phyloP scores from a whole-genome alignment of 1,284 basidiomycete species.

The Pascua guehoae region DNA sequence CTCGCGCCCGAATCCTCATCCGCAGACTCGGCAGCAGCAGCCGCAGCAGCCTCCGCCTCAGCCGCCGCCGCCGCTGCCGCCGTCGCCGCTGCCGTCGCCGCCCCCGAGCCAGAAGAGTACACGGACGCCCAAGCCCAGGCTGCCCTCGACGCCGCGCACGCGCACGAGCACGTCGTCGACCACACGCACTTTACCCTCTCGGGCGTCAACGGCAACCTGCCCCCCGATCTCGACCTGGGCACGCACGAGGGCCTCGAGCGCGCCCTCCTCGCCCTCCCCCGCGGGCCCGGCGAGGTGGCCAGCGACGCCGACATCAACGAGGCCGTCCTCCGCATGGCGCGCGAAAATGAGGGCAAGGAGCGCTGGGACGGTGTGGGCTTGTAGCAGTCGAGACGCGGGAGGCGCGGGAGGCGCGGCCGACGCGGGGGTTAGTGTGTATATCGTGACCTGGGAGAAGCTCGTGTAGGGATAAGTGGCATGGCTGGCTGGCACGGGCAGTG shows the following conservation, averaged over 20 bases:
- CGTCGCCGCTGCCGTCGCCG: background rate
- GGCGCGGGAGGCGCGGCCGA: no score
- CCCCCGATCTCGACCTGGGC: constrained; percentile 5
- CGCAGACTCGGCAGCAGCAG: background rate
- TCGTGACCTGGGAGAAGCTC: no score
- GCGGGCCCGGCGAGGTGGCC: constrained; percentile 5
- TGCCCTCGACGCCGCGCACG: background rate
- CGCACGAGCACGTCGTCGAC: constrained; percentile 4
- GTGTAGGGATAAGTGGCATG: no score
- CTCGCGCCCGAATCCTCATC: background rate
- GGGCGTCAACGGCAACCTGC: constrained; percentile 10
- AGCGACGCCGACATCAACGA: constrained; percentile 10
- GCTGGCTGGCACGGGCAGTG: no score
- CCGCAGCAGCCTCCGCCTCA: constrained; percentile 1
- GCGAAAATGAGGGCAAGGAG: constrained; percentile 12
- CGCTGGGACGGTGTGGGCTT: constrained; percentile 9
- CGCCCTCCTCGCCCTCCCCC: constrained; percentile 19
- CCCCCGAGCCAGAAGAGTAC: background rate
- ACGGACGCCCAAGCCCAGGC: background rate
- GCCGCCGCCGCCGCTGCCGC: background rate
- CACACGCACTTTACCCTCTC: constrained; percentile 4
- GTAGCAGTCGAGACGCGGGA: background rate
- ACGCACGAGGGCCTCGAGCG: constrained; percentile 21
- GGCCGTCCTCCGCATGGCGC: constrained; percentile 20
- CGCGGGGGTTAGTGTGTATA: no score